Evolutionary conservation across 1,284 basidiomycete genomes (phyloP).

Genomic region (Waitea zeae): DNA sequence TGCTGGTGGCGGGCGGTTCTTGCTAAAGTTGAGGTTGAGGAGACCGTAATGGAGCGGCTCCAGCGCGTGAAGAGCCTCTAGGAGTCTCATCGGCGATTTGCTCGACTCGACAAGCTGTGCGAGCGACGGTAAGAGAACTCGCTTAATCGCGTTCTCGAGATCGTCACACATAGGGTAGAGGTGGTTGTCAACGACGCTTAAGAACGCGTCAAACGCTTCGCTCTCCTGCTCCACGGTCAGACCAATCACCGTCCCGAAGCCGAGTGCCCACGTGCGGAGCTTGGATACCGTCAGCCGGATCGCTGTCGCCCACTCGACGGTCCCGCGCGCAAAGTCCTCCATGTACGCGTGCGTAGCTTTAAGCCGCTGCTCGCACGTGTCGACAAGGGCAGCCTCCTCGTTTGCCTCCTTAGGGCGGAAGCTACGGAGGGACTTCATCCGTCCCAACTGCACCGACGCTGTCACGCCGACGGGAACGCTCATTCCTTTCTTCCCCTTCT

Average conservation of each 20-base stretch:
- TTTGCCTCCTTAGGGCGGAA: constrained; percentile 16
- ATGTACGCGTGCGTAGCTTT: constrained; percentile 32
- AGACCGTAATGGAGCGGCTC: constrained; percentile 50
- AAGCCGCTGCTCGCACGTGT: constrained; percentile 34
- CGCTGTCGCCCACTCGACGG: constrained; percentile 39
- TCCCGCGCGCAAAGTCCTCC: constrained; percentile 37
- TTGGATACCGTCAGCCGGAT: constrained; percentile 24
- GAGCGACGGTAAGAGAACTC: constrained; percentile 36
- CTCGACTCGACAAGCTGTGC: constrained; percentile 34
- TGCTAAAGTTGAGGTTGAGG: constrained; percentile 38
- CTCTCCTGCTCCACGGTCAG: constrained; percentile 22
- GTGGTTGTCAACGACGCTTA: constrained; percentile 33
- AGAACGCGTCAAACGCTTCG: constrained; percentile 64
- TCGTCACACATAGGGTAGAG: constrained; percentile 33
- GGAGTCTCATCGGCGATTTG: constrained; percentile 41
- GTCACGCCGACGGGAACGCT: constrained; percentile 24
- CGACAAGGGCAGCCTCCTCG: constrained; percentile 38
- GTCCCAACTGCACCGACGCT: constrained; percentile 35
- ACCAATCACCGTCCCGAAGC: constrained; percentile 53
- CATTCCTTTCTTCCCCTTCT: constrained; percentile 17
- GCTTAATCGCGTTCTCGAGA: constrained; percentile 31
- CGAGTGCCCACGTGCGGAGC: constrained; percentile 40
- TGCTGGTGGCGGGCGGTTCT: constrained; percentile 40
- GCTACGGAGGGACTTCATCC: constrained; percentile 28
- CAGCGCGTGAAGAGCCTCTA: constrained; percentile 51